A percentile compares a stretch with the other conserved stretches of the same genome.
Conservation (phyloP, 1,284 basidiomycete species). For the Pulveroboletus sp. region DNA sequence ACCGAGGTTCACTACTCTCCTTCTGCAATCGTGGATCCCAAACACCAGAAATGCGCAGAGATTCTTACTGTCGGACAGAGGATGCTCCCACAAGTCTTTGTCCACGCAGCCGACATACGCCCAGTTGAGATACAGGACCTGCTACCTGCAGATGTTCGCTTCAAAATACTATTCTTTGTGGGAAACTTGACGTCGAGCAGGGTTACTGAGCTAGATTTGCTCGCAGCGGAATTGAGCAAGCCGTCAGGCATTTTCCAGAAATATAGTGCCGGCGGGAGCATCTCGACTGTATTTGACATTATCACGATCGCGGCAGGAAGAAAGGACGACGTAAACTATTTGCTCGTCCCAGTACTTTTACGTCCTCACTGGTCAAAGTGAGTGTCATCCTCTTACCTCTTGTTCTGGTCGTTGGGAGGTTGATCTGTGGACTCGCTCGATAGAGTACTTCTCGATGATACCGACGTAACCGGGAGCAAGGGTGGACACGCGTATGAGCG, state of each 20-base stretch:
- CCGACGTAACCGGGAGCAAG: conserved; percentile 33
- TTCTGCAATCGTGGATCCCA: conserved; percentile 49
- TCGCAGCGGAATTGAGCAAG: conserved; percentile 47
- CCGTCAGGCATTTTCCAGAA: conserved; percentile 42
- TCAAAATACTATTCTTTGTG: conserved; percentile 69
- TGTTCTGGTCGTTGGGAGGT: background rate
- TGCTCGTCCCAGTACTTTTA: conserved; percentile 50
- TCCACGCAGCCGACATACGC: conserved; percentile 62
- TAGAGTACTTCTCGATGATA: conserved; percentile 33
- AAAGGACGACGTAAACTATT: conserved; percentile 50
- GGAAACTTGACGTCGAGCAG: conserved; percentile 52
- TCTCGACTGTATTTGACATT: conserved; percentile 51
- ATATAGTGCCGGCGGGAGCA: conserved; percentile 33
- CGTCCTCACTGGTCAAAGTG: conserved; percentile 69
- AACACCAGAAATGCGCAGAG: conserved; percentile 45
- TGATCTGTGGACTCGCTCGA: conserved; percentile 7
- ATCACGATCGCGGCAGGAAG: conserved; percentile 50
- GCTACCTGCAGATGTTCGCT: conserved; percentile 64
- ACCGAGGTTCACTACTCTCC: conserved; percentile 61
- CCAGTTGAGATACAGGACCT: conserved; percentile 69
- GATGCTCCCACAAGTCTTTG: conserved; percentile 55
- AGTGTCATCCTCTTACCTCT: conserved; percentile 2
- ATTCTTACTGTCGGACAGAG: conserved; percentile 57
- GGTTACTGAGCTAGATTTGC: conserved; percentile 40
- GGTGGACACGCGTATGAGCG: conserved; percentile 47